These are phyloP conservation scores for Trypanosoma cruzi DNA, from an alignment of 208 protist genomes.

Conservation along the genomic window DNA sequence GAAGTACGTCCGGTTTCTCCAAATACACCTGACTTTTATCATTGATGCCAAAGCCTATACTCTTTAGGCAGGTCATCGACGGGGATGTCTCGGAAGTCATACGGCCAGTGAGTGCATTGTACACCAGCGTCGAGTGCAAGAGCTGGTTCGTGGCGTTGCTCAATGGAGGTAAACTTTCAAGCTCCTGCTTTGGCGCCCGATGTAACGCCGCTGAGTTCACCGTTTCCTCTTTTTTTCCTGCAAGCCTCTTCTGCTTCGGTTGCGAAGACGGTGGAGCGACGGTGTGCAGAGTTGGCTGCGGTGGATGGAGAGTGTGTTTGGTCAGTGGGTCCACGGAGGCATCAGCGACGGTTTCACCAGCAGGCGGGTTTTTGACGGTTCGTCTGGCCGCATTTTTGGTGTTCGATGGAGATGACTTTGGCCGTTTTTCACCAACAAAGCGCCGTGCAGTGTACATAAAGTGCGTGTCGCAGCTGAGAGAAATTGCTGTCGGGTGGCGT, in stretches of 20 bases:
- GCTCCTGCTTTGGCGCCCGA: not conserved
- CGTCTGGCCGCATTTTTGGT: slow-evolving; percentile 1
- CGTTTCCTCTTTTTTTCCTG: not conserved
- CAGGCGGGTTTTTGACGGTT: not conserved
- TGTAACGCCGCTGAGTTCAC: not conserved
- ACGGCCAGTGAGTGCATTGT: slow-evolving; percentile 85
- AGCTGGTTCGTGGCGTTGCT: not conserved
- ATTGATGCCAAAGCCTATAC: slow-evolving; percentile 84
- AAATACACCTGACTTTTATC: slow-evolving; percentile 66
- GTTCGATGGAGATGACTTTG: not conserved
- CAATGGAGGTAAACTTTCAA: slow-evolving; percentile 10
- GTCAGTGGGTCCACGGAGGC: not conserved
- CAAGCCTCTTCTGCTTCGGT: not conserved
- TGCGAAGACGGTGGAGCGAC: not conserved
- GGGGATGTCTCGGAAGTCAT: slow-evolving; percentile 78
- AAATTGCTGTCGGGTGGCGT: not conserved
- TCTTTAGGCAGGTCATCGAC: slow-evolving; percentile 53
- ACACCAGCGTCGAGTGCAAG: slow-evolving; percentile 49
- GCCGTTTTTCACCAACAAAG: slow-evolving; percentile 8
- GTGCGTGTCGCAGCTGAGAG: not conserved
- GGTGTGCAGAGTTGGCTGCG: not conserved
- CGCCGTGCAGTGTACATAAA: slow-evolving; percentile 15
- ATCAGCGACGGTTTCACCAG: not conserved
- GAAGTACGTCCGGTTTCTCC: slow-evolving; percentile 56
- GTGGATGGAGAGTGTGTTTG: not conserved